Base-by-base conservation (phyloP, 2,329 filamentous ascomycete species). In the Microdochium paspali region DNA sequence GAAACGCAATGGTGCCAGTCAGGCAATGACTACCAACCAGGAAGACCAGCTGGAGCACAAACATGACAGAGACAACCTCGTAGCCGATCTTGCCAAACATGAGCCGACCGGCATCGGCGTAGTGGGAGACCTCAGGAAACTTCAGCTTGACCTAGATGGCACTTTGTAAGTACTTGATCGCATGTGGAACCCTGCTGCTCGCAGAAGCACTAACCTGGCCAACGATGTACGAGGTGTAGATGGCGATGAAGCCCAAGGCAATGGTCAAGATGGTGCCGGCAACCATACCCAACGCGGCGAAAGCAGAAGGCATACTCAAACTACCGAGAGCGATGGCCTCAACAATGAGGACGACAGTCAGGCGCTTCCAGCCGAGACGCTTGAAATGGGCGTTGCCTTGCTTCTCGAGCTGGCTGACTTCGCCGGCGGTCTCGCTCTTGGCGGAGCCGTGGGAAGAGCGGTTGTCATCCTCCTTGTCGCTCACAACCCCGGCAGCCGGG, bases 21-120 rank as follows among this genome's bases (percentile, higher is more conserved):
- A 83, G 66, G 24, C 83, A 66, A 57, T 85, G 82, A 42, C 77
- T 79, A 5, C 73, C 77, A 67, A 82, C 79, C 57, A 82, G 72
- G 64, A 84, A 83, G n/a, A 80, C 61, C 23, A 84, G 64, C 56
- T 82, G 76, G 43, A 82, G 59, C 7, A 73, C 65, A 54, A 79
- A 76, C 23, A 69, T 74, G 26, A 64, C 58, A 7, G 76, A 77
- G 47, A 80, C 64, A 28, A 84, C 50, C 54, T 80, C 74, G 43
- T 74, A 70, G 0, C 76, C 77, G 24, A 73, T 65, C 21, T 56
- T 63, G 1, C 81, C 80, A 48, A 67, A 65, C 28, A 84, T 66
- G 28, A 83, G 62, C 35, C 72, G 66, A 24, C 77, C 79, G 6
- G 76, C 79, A 53, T 84, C 80, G 10, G 77, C 77, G 30, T 64